Evolutionary conservation across 2,329 filamentous ascomycete genomes (phyloP).

Genomic region (Colletotrichum orchidophilum): DNA sequence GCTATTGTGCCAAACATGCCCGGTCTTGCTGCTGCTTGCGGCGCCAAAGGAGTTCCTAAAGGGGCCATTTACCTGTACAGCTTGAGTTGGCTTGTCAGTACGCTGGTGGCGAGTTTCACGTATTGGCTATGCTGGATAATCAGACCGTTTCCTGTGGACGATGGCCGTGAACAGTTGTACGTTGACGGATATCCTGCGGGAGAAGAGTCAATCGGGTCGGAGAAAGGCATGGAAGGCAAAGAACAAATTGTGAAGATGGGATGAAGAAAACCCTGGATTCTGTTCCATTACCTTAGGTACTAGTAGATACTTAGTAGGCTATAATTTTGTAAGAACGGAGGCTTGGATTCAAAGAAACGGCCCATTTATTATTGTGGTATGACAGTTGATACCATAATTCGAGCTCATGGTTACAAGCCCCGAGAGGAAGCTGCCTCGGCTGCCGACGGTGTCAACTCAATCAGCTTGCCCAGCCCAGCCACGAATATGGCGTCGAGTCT

Average conservation of each 20-base stretch:
- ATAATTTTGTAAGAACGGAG: too few relatives aligned
- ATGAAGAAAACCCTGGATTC: not conserved
- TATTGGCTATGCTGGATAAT: constrained; percentile 28
- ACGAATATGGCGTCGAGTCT: constrained; percentile 24
- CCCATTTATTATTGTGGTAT: not conserved
- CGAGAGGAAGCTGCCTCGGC: constrained; percentile 5
- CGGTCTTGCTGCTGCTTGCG: constrained; percentile 33
- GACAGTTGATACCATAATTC: not conserved
- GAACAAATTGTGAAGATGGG: not conserved
- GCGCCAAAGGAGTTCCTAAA: constrained; percentile 36
- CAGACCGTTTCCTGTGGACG: constrained; percentile 5
- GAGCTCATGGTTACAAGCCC: not conserved
- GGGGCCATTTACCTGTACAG: constrained; percentile 34
- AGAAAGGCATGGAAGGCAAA: not conserved
- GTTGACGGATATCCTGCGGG: not conserved
- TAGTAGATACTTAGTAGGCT: too few relatives aligned
- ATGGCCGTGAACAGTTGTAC: not conserved
- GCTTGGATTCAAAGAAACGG: too few relatives aligned
- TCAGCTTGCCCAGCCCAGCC: constrained; percentile 14
- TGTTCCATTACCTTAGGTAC: not conserved
- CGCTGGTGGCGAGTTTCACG: constrained; percentile 26
- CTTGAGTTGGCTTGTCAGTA: constrained; percentile 38
- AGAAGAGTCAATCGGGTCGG: not conserved
- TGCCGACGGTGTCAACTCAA: constrained; percentile 10
- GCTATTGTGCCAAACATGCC: constrained; percentile 41